Conservation (phyloP, 225 moss, liverwort and hornwort genomes). For the Sphagnum tenellum region DNA sequence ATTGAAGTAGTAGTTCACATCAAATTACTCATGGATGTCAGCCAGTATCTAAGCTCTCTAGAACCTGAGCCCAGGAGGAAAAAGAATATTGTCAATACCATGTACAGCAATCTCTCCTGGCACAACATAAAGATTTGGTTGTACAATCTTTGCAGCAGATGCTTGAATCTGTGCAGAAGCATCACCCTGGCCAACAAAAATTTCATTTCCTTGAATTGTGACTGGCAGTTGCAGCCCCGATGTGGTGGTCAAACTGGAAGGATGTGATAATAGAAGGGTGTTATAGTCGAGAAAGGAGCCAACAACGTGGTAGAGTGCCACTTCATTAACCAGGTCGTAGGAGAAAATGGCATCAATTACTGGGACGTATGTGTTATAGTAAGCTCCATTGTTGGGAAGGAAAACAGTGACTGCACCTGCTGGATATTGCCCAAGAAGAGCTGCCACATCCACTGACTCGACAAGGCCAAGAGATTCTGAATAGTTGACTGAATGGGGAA, state of each 20-base stretch:
- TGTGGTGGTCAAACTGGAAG: constrained; percentile 14
- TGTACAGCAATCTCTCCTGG: constrained; percentile 35
- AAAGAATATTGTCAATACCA: constrained; percentile 45
- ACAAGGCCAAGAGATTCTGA: constrained; percentile 51
- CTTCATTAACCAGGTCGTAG: constrained; percentile 8
- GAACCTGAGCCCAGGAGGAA: constrained; percentile 9
- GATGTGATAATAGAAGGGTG: constrained; percentile 3
- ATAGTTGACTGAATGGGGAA: constrained; percentile 21
- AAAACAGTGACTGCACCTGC: constrained; percentile 30
- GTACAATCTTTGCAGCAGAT: constrained; percentile 22
- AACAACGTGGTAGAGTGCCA: constrained; percentile 20
- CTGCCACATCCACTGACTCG: constrained; percentile 31
- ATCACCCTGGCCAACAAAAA: constrained; percentile 10
- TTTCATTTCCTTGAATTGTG: too few relatives aligned
- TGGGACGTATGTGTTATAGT: background rate
- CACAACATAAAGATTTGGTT: constrained; percentile 37
- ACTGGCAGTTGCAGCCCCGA: constrained; percentile 3
- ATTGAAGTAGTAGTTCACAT: too few relatives aligned
- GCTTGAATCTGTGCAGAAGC: background rate
- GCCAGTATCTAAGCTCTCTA: too few relatives aligned
- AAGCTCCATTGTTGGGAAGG: constrained; percentile 37
- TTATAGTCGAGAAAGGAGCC: constrained; percentile 24
- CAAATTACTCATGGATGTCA: too few relatives aligned
- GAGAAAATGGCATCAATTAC: constrained; percentile 28
- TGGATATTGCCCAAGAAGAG: background rate